Conservation (phyloP, 2,329 filamentous ascomycete genomes). For the Pseudocercospora fijiensis region DNA sequence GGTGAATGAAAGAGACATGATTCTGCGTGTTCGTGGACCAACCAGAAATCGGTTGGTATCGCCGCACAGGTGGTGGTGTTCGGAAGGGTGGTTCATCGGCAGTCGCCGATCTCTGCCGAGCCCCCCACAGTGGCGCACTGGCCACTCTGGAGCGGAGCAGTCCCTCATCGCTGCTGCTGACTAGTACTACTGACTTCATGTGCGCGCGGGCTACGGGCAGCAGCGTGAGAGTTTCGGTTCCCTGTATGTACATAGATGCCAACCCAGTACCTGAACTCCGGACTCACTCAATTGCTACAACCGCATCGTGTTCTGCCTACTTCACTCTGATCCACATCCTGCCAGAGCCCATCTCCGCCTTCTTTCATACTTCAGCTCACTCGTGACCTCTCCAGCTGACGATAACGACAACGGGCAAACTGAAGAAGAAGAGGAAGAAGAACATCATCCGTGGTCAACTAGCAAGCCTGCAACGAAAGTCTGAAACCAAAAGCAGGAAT, state of each 20-base stretch:
- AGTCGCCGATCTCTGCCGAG: neutral
- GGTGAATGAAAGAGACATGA: too few species aligned
- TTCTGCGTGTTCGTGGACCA: too few species aligned
- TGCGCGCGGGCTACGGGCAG: neutral
- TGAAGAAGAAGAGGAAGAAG: neutral
- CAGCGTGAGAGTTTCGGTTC: neutral
- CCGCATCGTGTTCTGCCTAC: neutral
- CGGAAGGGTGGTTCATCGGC: neutral
- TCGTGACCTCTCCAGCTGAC: constrained; percentile 1
- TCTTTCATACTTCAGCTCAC: neutral
- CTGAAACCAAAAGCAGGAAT: neutral
- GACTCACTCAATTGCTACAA: neutral
- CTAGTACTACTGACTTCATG: constrained; percentile 4
- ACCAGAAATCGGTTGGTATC: neutral
- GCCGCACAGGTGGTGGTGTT: neutral
- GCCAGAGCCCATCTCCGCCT: neutral
- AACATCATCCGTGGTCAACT: neutral
- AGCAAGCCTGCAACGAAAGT: neutral
- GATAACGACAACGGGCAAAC: neutral
- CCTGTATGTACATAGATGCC: constrained; percentile 3
- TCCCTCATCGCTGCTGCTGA: constrained; percentile 4
- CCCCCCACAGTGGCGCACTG: neutral
- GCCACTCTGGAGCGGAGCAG: neutral
- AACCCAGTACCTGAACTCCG: constrained; percentile 6
- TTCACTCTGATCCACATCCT: neutral